Conservation (phyloP, 2,329 filamentous ascomycete species). For the Clarireedia paspali region DNA sequence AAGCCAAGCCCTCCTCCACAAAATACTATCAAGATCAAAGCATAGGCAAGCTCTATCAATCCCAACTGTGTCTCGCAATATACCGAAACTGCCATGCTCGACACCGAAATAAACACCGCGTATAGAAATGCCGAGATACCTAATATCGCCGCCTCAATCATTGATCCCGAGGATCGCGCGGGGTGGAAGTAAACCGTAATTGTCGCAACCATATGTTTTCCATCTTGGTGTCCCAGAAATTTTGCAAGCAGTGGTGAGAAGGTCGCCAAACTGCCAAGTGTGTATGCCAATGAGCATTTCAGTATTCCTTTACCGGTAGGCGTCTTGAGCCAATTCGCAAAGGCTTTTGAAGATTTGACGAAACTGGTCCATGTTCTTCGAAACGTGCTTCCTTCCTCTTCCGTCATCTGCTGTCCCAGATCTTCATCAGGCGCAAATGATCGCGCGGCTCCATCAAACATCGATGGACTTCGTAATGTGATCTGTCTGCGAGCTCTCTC, state of each 20-base stretch:
- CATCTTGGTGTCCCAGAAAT: conserved; percentile 75
- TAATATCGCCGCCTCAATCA: conserved; percentile 77
- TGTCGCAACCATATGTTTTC: conserved; percentile 89
- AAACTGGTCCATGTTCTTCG: conserved; percentile 29
- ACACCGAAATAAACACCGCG: conserved; percentile 64
- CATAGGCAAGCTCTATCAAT: conserved; percentile 65
- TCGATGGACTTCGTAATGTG: conserved; percentile 55
- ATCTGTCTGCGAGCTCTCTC: conserved; percentile 76
- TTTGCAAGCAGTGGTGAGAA: conserved; percentile 67
- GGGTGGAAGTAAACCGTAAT: conserved; percentile 95
- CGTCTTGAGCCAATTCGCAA: conserved; percentile 58
- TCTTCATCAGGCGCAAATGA: conserved; percentile 9
- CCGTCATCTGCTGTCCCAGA: not conserved
- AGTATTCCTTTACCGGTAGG: conserved; percentile 72
- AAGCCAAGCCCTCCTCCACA: conserved; percentile 82
- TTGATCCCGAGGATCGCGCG: conserved; percentile 75
- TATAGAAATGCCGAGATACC: conserved; percentile 74
- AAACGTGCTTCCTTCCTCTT: conserved; percentile 23
- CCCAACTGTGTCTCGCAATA: conserved; percentile 63
- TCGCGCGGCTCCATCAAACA: conserved; percentile 17
- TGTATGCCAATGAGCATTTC: conserved; percentile 86
- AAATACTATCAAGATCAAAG: conserved; percentile 72
- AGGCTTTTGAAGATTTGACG: conserved; percentile 31
- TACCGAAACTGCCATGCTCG: conserved; percentile 84
- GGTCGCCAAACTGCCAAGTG: conserved; percentile 78